phyloP scores from a whole-genome alignment of 495 filamentous ascomycete genomes.

The Aspergillus nanangensis region DNA sequence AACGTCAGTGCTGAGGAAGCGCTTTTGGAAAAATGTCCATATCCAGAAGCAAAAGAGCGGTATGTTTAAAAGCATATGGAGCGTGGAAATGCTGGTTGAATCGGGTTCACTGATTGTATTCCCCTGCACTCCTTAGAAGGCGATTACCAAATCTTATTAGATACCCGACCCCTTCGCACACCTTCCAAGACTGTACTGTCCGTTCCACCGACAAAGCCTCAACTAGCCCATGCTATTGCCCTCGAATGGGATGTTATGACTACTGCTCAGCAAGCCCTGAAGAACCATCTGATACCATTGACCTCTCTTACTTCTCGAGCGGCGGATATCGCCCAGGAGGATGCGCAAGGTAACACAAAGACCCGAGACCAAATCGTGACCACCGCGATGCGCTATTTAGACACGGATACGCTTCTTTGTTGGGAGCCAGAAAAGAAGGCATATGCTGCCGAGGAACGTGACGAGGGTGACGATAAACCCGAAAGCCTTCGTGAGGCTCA shows the following conservation, averaged over 20 bases:
- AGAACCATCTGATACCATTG: conserved; percentile 80
- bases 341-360: conserved; percentile 40
- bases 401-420: conserved; percentile 92
- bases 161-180: conserved; percentile 71
- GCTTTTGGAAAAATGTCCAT: conserved; percentile 81
- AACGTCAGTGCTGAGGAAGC: conserved; percentile 52
- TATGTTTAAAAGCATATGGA: no score
- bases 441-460: conserved; percentile 22
- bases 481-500: conserved; percentile 71
- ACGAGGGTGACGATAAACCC: conserved; percentile 18
- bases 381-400: conserved; percentile 76
- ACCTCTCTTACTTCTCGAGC: conserved; percentile 80
- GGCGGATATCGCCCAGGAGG: conserved; percentile 67
- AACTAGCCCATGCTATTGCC: conserved; percentile 82
- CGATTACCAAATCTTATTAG: conserved; percentile 68
- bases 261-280: conserved; percentile 70
- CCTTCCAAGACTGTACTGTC: conserved; percentile 68
- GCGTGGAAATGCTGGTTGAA: no score
- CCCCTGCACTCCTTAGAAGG: conserved; percentile 39
- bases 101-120: conserved; percentile 1
- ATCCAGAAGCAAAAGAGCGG: conserved; percentile 50
- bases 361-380: conserved; percentile 55
- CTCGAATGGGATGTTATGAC: conserved; percentile 87
- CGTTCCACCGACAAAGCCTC: conserved; percentile 68
- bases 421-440: conserved; percentile 65